Evolutionary conservation across 768 basidiomycete genomes (phyloP).

Genomic region (Lepiota venenata): DNA sequence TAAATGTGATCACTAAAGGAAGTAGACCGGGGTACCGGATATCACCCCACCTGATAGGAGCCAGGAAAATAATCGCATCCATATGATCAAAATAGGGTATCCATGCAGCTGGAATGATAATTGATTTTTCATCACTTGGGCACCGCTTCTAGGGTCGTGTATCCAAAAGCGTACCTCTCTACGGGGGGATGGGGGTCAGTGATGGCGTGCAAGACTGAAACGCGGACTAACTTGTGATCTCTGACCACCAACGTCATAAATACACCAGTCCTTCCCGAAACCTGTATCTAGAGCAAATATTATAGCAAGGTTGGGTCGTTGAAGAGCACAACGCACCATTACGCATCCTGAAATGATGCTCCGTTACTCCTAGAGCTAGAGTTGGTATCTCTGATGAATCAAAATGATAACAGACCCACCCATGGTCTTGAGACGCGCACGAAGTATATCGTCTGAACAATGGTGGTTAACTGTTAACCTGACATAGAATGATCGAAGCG

Average conservation of each 20-base stretch:
- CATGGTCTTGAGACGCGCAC: slow-evolving; percentile 63
- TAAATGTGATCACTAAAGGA: neutral
- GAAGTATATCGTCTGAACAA: slow-evolving; percentile 61
- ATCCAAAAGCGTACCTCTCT: slow-evolving; percentile 27
- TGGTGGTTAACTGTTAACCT: no score
- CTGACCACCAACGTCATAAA: slow-evolving; percentile 60
- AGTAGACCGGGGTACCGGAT: neutral
- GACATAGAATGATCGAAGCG: neutral
- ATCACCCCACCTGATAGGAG: slow-evolving; percentile 48
- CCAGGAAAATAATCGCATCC: slow-evolving; percentile 70
- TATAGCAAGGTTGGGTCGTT: slow-evolving; percentile 3
- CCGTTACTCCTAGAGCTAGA: slow-evolving; percentile 50
- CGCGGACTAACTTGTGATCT: slow-evolving; percentile 52
- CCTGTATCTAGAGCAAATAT: slow-evolving; percentile 17
- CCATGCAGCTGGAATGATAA: slow-evolving; percentile 45
- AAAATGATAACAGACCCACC: slow-evolving; percentile 21
- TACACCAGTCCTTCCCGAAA: slow-evolving; percentile 37
- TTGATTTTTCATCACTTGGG: neutral
- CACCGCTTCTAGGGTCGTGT: neutral
- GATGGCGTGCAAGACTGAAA: neutral
- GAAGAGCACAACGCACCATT: slow-evolving; percentile 29
- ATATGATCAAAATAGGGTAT: slow-evolving; percentile 66
- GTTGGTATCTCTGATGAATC: neutral
- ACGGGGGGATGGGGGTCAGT: neutral
- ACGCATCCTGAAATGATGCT: slow-evolving; percentile 64